Evolutionary conservation across 2,329 filamentous ascomycete genomes (phyloP).

Genomic region (Volutella citrinella): DNA sequence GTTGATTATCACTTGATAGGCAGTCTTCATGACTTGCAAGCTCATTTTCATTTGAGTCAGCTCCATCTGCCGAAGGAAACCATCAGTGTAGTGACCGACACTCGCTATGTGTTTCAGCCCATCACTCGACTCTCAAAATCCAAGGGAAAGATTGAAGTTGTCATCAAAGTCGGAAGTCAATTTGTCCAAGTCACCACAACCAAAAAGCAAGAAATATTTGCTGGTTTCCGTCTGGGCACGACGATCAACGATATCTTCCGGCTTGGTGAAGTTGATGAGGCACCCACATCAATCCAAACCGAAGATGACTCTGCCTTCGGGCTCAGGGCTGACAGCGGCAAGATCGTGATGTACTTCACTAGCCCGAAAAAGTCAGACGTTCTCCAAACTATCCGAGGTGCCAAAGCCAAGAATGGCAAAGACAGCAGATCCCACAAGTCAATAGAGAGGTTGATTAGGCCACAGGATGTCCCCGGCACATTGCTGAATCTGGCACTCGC

Average conservation of each 20-base stretch:
- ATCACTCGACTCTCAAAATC: slow-evolving; percentile 65
- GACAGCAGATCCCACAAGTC: slow-evolving; percentile 59
- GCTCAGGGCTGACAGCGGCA: slow-evolving; percentile 64
- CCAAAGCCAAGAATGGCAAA: slow-evolving; percentile 63
- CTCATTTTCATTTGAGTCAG: slow-evolving; percentile 64
- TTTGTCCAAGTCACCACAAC: slow-evolving; percentile 68
- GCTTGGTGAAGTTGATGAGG: slow-evolving; percentile 65
- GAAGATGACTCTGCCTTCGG: slow-evolving; percentile 68
- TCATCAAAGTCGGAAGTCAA: slow-evolving; percentile 66
- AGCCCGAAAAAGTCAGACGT: slow-evolving; percentile 63
- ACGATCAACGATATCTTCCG: slow-evolving; percentile 70
- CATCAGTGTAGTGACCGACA: slow-evolving; percentile 65
- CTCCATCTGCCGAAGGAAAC: slow-evolving; percentile 68
- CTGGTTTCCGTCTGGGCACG: slow-evolving; percentile 58
- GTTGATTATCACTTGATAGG: slow-evolving; percentile 65
- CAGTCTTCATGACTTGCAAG: slow-evolving; percentile 62
- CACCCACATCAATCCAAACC: slow-evolving; percentile 59
- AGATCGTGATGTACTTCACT: slow-evolving; percentile 70
- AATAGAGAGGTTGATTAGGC: slow-evolving; percentile 62
- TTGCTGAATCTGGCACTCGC: slow-evolving; percentile 65
- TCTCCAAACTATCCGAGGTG: slow-evolving; percentile 59
- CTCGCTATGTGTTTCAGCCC: slow-evolving; percentile 62
- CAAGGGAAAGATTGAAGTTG: slow-evolving; percentile 67
- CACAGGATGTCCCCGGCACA: slow-evolving; percentile 69
- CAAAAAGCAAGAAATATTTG: slow-evolving; percentile 66